Percentiles rank a stretch among this genome's conserved stretches.
These are phyloP conservation scores for Coemansia sp. DNA, from an alignment of 192 early-diverging fungal species.

Conservation along the genomic window DNA sequence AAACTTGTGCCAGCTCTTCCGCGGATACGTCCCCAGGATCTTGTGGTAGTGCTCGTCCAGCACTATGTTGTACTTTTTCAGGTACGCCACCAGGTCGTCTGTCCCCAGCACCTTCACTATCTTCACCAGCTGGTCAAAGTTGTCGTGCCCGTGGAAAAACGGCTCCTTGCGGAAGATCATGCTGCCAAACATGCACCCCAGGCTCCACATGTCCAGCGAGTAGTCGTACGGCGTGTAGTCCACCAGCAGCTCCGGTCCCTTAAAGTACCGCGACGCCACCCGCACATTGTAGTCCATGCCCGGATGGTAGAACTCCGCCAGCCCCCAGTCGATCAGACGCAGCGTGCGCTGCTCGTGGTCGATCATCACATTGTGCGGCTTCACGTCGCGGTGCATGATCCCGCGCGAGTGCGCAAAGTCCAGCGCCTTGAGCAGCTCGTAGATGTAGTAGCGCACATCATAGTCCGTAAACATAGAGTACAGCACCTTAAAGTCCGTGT, in stretches of 20 bases:
- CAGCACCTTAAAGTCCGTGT: slow-evolving; percentile 94
- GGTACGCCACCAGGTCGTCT: slow-evolving; percentile 87
- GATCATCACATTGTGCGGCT: slow-evolving; percentile 99
- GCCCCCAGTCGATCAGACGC: slow-evolving; percentile 97
- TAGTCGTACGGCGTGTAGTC: slow-evolving; percentile 99
- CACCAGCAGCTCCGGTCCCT: slow-evolving; percentile 96
- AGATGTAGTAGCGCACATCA: slow-evolving; percentile 96
- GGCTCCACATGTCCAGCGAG: slow-evolving; percentile 98
- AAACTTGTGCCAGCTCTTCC: slow-evolving; percentile 86
- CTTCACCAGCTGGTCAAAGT: slow-evolving; percentile 98
- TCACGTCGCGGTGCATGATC: slow-evolving; percentile 99
- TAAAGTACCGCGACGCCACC: slow-evolving; percentile 98
- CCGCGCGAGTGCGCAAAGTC: slow-evolving; percentile 98
- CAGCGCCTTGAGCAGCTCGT: slow-evolving; percentile 93
- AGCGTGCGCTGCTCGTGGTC: slow-evolving; percentile 93
- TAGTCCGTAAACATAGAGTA: slow-evolving; percentile 93
- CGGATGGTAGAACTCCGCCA: slow-evolving; percentile 99
- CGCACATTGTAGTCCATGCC: slow-evolving; percentile 97
- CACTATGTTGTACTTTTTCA: slow-evolving; percentile 94
- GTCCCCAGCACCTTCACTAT: slow-evolving; percentile 98
- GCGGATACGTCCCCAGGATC: slow-evolving; percentile 87
- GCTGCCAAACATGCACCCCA: slow-evolving; percentile 99
- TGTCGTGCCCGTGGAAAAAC: slow-evolving; percentile 99
- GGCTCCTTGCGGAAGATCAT: slow-evolving; percentile 99
- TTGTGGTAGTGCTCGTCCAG: slow-evolving; percentile 88